Evolutionary conservation across 1,284 basidiomycete species (phyloP).

Genomic region (Filobasidium uniguttulatum): DNA sequence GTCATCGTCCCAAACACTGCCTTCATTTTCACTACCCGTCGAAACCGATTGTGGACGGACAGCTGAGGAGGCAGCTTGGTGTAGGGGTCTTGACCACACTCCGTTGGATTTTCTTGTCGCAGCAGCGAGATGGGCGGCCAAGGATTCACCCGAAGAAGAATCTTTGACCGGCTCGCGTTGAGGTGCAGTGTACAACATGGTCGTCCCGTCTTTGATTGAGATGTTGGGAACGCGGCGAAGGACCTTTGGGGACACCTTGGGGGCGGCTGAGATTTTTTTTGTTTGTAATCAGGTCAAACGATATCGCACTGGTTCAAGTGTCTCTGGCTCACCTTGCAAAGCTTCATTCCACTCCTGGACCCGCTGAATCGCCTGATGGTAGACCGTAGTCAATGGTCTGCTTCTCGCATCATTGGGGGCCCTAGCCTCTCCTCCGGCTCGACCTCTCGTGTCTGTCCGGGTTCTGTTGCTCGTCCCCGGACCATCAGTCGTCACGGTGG

Average conservation of each 20-base stretch:
- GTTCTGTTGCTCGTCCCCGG: no score
- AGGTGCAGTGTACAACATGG: neutral
- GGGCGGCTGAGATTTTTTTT: constrained; percentile 37
- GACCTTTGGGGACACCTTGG: constrained; percentile 32
- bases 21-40: constrained; percentile 48
- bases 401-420: neutral
- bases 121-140: constrained; percentile 16
- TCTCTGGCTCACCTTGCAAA: constrained; percentile 58
- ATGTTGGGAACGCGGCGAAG: constrained; percentile 20
- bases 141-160: constrained; percentile 21
- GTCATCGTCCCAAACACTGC: constrained; percentile 94
- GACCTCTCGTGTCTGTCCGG: no score
- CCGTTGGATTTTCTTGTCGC: constrained; percentile 5
- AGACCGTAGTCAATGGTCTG: constrained; percentile 50
- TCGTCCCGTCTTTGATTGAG: neutral
- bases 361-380: constrained; percentile 82
- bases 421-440: neutral
- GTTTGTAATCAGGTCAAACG: constrained; percentile 34
- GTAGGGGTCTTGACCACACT: constrained; percentile 3
- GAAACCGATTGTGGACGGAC: no score
- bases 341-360: constrained; percentile 99
- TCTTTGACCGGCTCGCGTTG: neutral
- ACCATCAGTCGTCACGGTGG: no score
- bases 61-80: neutral
- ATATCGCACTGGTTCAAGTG: neutral